phyloP scores from a whole-genome alignment of 2,329 filamentous ascomycete species.

The Sclerotinia borealis region DNA sequence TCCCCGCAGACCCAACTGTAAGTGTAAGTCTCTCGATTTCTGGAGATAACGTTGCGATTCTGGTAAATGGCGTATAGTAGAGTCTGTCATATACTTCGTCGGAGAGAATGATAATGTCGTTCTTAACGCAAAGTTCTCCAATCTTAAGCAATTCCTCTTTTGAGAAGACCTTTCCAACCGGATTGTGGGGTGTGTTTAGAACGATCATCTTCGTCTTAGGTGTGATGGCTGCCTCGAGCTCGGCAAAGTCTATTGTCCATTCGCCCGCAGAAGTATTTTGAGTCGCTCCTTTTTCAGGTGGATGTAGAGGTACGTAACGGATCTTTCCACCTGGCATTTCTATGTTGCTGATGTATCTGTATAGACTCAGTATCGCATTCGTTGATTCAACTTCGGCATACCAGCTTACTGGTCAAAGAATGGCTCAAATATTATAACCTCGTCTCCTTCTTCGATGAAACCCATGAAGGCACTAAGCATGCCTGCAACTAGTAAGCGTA shows the following conservation, averaged over 20 bases:
- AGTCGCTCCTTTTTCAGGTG: conserved; percentile 71
- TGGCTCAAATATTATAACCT: conserved; percentile 96
- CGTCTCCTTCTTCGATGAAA: conserved; percentile 89
- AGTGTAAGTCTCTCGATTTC: conserved; percentile 83
- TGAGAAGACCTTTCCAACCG: conserved; percentile 92
- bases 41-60: conserved; percentile 83
- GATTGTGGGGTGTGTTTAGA: conserved; percentile 81
- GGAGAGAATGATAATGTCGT: conserved; percentile 89
- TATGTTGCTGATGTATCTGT: conserved; percentile 88
- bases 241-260: conserved; percentile 80
- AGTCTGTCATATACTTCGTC: conserved; percentile 93
- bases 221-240: conserved; percentile 76
- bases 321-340: conserved; percentile 96
- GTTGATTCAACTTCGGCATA: neutral
- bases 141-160: conserved; percentile 77
- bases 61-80: conserved; percentile 91
- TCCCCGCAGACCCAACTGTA: conserved; percentile 92
- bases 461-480: conserved; percentile 98
- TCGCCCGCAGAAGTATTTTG: conserved; percentile 79
- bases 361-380: conserved; percentile 10
- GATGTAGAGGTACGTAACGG: conserved; percentile 90
- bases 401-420: conserved; percentile 84
- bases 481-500: conserved; percentile 38
- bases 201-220: conserved; percentile 95
- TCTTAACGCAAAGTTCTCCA: conserved; percentile 81